Percentiles rank a stretch among this genome's conserved stretches.
Conservation (phyloP, 2,329 filamentous ascomycete genomes). For the Trichoderma citrinoviride region DNA sequence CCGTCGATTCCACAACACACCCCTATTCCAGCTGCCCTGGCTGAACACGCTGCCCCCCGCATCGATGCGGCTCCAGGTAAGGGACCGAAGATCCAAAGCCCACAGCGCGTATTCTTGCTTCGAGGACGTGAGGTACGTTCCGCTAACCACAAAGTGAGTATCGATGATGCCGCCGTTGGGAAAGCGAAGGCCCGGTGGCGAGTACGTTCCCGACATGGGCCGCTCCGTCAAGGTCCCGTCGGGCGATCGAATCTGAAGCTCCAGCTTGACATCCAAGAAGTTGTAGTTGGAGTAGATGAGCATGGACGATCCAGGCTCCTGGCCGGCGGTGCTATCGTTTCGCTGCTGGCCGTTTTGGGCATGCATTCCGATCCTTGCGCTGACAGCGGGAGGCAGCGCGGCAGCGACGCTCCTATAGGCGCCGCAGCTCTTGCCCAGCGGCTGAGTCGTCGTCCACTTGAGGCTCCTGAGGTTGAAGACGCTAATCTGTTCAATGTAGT, state of each 20-base stretch:
- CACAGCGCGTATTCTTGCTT: slow-evolving; percentile 98
- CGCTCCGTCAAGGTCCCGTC: slow-evolving; percentile 84
- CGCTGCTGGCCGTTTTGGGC: slow-evolving; percentile 41
- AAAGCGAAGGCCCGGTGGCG: slow-evolving; percentile 88
- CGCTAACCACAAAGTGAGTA: slow-evolving; percentile 94
- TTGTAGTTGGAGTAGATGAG: slow-evolving; percentile 99
- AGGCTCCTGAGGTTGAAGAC: slow-evolving; percentile 94
- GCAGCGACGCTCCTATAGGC: slow-evolving; percentile 95
- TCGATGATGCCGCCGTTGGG: slow-evolving; percentile 95
- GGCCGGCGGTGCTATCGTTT: slow-evolving; percentile 48
- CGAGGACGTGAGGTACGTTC: slow-evolving; percentile 94
- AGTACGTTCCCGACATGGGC: slow-evolving; percentile 81
- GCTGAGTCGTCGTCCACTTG: slow-evolving; percentile 90
- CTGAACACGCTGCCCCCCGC: slow-evolving; percentile 92
- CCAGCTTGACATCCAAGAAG: slow-evolving; percentile 93
- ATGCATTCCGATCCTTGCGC: slow-evolving; percentile 62
- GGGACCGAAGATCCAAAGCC: slow-evolving; percentile 82
- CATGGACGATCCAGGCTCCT: slow-evolving; percentile 69
- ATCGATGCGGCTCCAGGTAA: slow-evolving; percentile 95
- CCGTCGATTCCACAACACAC: slow-evolving; percentile 85
- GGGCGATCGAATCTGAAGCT: slow-evolving; percentile 81
- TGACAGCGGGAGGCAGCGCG: slow-evolving; percentile 67
- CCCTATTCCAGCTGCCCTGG: slow-evolving; percentile 96
- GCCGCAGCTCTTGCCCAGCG: slow-evolving; percentile 87
- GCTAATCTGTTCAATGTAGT: slow-evolving; percentile 98